Conservation (phyloP, 2,329 filamentous ascomycete genomes). For the Penicillium frequentans region DNA sequence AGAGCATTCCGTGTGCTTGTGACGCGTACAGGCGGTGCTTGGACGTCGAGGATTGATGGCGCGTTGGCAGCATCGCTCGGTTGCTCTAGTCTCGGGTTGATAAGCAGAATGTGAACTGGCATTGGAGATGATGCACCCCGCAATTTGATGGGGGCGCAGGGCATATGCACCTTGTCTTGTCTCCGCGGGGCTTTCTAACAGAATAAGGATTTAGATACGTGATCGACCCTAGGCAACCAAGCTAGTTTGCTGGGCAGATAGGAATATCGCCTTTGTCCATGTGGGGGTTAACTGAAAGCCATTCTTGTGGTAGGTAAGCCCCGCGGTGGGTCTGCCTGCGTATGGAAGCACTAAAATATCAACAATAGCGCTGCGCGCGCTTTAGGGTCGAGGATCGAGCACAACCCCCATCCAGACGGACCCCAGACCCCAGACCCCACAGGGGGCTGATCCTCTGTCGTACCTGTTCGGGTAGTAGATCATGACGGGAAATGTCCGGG, state of each 20-base stretch:
- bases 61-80: conserved; percentile 9
- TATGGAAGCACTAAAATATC: background rate
- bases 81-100: background rate
- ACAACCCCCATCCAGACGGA: background rate
- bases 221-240: background rate
- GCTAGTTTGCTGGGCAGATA: background rate
- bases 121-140: conserved; percentile 22
- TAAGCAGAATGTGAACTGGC: conserved; percentile 8
- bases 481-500: conserved; percentile 1
- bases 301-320: background rate
- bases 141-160: conserved; percentile 7
- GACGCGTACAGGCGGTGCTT: conserved; percentile 1
- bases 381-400: background rate
- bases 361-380: background rate
- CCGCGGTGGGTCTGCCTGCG: background rate
- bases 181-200: background rate
- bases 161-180: conserved; percentile 3
- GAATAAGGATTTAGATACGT: background rate
- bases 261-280: conserved; percentile 1
- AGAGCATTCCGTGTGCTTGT: conserved; percentile 5
- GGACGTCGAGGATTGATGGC: conserved; percentile 1
- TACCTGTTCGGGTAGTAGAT: conserved; percentile 17
- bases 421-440: background rate
- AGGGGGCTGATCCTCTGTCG: background rate
- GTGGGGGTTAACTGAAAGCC: conserved; percentile 1